Percentiles rank a stretch among this genome's conserved stretches.
phyloP scores from a whole-genome alignment of 768 basidiomycete genomes.

The Kwoniella botswanensis region DNA sequence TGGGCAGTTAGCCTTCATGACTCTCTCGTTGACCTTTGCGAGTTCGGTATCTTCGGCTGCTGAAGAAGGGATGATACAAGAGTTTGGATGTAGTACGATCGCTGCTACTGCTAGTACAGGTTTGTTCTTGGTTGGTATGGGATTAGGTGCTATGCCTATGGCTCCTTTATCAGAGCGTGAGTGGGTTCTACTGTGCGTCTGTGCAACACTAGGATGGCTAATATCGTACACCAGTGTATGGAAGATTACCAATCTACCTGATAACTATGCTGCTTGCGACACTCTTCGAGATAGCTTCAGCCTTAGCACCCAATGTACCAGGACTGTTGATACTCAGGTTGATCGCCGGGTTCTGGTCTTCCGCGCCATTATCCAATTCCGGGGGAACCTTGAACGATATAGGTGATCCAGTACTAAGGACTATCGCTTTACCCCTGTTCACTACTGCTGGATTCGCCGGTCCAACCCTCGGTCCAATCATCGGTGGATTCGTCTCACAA shows the following conservation, averaged over 20 bases:
- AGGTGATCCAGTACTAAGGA: slow-evolving; percentile 24
- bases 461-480: slow-evolving; percentile 35
- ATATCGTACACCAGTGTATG: slow-evolving; percentile 25
- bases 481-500: slow-evolving; percentile 30
- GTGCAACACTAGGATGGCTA: background rate
- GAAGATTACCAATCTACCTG: slow-evolving; percentile 40
- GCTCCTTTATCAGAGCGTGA: slow-evolving; percentile 39
- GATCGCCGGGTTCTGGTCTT: slow-evolving; percentile 38
- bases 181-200: background rate
- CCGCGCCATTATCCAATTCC: slow-evolving; percentile 36
- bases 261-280: slow-evolving; percentile 31
- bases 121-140: slow-evolving; percentile 36
- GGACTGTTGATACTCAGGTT: slow-evolving; percentile 35
- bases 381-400: slow-evolving; percentile 43
- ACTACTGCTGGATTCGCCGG: slow-evolving; percentile 35
- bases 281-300: slow-evolving; percentile 35
- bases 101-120: slow-evolving; percentile 34
- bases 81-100: slow-evolving; percentile 32
- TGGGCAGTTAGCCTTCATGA: slow-evolving; percentile 30
- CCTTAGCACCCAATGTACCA: slow-evolving; percentile 29
- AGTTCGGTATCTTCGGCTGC: slow-evolving; percentile 25
- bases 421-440: slow-evolving; percentile 36
- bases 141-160: slow-evolving; percentile 38
- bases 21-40: slow-evolving; percentile 35
- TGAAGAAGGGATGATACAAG: slow-evolving; percentile 24